Conservation (phyloP, 2,329 filamentous ascomycete genomes). For the Clonostachys sp. region DNA sequence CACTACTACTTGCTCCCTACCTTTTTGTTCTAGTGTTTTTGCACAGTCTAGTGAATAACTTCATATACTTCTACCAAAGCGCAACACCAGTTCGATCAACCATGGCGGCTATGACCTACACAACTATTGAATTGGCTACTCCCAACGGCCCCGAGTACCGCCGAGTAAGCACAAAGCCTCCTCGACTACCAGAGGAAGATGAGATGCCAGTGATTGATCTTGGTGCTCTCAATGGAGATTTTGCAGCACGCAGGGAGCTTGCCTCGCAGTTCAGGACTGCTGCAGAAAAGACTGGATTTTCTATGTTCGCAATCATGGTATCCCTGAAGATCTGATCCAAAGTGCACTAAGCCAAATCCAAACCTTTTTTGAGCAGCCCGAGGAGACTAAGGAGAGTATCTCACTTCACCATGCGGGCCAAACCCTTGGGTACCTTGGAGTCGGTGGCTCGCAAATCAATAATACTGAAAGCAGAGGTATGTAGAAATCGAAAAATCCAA, state of each 20-base stretch:
- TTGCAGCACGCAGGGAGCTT: constrained; percentile 26
- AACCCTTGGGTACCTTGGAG: no score
- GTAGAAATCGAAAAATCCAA: no score
- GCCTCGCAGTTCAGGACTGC: constrained; percentile 37
- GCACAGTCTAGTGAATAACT: no score
- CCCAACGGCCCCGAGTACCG: constrained; percentile 13
- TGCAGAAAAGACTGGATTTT: constrained; percentile 50
- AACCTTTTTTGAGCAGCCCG: constrained; percentile 18
- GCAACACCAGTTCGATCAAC: no score
- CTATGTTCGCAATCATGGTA: constrained; percentile 47
- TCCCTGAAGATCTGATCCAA: constrained; percentile 22
- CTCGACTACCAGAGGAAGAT: constrained; percentile 24
- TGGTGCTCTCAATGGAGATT: constrained; percentile 23
- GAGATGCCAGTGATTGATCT: constrained; percentile 53
- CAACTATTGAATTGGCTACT: background rate
- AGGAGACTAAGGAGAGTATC: constrained; percentile 13
- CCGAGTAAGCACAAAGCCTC: constrained; percentile 25
- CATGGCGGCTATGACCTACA: background rate
- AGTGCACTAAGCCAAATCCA: constrained; percentile 9
- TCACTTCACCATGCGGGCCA: no score
- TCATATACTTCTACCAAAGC: no score
- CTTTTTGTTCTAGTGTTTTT: no score
- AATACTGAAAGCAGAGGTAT: no score
- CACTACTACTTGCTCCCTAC: no score
- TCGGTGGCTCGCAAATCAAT: background rate